phyloP scores from a whole-genome alignment of 768 basidiomycete genomes.

The Leucocoprinus sp. region DNA sequence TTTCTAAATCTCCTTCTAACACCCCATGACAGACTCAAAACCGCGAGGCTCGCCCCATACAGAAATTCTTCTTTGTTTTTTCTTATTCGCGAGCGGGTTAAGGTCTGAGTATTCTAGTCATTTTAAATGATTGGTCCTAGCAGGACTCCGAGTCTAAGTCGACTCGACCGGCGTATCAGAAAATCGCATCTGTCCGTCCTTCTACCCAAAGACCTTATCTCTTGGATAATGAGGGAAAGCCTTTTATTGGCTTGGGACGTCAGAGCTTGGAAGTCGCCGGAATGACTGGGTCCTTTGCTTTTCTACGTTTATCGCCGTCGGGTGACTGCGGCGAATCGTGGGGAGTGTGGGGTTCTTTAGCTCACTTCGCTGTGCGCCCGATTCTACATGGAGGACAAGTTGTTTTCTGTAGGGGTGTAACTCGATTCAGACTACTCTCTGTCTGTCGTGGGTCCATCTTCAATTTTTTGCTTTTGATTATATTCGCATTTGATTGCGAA shows the following conservation, averaged over 20 bases:
- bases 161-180: conserved; percentile 61
- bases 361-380: conserved; percentile 57
- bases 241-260: conserved; percentile 19
- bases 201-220: not conserved
- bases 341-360: conserved; percentile 38
- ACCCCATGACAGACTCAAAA: conserved; percentile 37
- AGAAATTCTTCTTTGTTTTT: conserved; percentile 21
- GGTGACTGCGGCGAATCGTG: conserved; percentile 2
- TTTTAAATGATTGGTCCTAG: conserved; percentile 50
- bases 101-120: conserved; percentile 73
- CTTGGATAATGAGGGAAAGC: conserved; percentile 1
- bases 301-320: conserved; percentile 8
- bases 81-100: conserved; percentile 61
- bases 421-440: conserved; percentile 71
- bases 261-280: conserved; percentile 49
- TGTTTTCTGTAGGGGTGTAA: conserved; percentile 18
- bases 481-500: conserved; percentile 9
- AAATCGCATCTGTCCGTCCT: conserved; percentile 27
- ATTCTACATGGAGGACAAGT: conserved; percentile 1
- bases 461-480: conserved; percentile 19
- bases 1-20: conserved; percentile 5
- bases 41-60: conserved; percentile 62
- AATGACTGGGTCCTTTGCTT: conserved; percentile 38
- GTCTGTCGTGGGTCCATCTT: conserved; percentile 32
- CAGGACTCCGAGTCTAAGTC: conserved; percentile 49